Percentiles rank a stretch among this genome's conserved stretches.
These are phyloP conservation scores for Agrostemma githago DNA, from an alignment of 148 eudicot genomes.

Conservation along the genomic window DNA sequence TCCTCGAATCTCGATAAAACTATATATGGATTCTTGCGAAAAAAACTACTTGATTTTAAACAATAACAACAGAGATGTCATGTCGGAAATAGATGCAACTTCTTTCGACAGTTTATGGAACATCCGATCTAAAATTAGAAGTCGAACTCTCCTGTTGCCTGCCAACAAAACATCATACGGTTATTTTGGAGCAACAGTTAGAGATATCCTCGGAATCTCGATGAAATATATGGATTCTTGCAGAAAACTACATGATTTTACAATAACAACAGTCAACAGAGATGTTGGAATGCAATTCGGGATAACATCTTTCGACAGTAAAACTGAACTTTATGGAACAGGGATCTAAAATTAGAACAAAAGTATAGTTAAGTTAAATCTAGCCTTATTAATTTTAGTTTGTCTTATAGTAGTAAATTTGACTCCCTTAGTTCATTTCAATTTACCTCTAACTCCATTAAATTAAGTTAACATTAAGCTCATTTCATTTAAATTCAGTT, in stretches of 20 bases:
- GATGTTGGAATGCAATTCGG: background rate
- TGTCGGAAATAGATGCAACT: too few relatives aligned
- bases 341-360: slow-evolving; percentile 54
- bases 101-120: too few relatives aligned
- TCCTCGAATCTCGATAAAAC: background rate
- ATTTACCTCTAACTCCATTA: too few relatives aligned
- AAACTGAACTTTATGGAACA: slow-evolving; percentile 20
- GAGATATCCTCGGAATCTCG: background rate
- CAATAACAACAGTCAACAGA: slow-evolving; percentile 17
- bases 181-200: slow-evolving; percentile 1
- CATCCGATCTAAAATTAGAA: slow-evolving; percentile 39
- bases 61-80: too few relatives aligned
- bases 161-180: slow-evolving; percentile 23
- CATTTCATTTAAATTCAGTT: too few relatives aligned
- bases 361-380: slow-evolving; percentile 6
- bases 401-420: too few relatives aligned
- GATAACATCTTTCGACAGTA: background rate
- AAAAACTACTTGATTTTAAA: too few relatives aligned
- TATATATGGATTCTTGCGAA: too few relatives aligned
- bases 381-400: too few relatives aligned
- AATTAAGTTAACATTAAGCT: too few relatives aligned
- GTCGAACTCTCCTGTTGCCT: slow-evolving; percentile 91
- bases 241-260: slow-evolving; percentile 21
- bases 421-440: too few relatives aligned
- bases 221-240: slow-evolving; percentile 15